Evolutionary conservation across 352 stramenopile genomes (phyloP), one percentile per base, ranked within the genome.

Genomic region (Globisporangium orthogonon): DNA sequence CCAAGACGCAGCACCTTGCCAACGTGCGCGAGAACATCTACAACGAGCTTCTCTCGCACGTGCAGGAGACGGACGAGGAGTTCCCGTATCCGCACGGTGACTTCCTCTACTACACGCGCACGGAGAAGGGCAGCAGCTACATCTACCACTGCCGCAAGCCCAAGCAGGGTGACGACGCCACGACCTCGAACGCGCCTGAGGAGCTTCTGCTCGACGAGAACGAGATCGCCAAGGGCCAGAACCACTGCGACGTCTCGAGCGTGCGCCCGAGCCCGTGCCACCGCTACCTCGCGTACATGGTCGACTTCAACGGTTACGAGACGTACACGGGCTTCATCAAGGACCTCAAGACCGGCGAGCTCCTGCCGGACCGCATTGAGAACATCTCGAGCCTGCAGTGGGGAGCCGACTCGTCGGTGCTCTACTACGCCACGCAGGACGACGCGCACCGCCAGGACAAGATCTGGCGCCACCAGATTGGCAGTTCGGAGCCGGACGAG

Each of bases 191-290:
- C 17, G 74, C 76, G 4, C 61, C 79, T 0, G 95, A 98, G 63
- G 79, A 97, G 69, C 67, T 98, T 11, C 65, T 98, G 61, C 83
- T 99, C 43, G 89, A 99, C 72, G 86, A 97, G 59, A 98, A 98
- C 56, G 73, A 78, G 56, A 73, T 98, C 52, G 89, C 93, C 40
- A 75, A 89, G 62, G 81, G 78, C 18, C 86, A 96, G 52, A 82
- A 85, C 49, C 73, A 96, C 70, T 94, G 84, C 61, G 74, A 91
- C 43, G 81, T 97, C 37, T 75, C 83, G 54, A 74, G 67, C 30
- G 76, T 97, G 51, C 72, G 69, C 6, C 66, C 78, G 17, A 98
- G 88, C 46, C 95, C 94, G 5, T 90, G 94, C 63, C 82, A 98
- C 69, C 72, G 85, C 29, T 87, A 97, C 50, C 61, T 99, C 3